Percentiles rank a stretch among this genome's conserved stretches.
Conservation (phyloP, 2,329 filamentous ascomycete species). For the Fusarium verrucosum region DNA sequence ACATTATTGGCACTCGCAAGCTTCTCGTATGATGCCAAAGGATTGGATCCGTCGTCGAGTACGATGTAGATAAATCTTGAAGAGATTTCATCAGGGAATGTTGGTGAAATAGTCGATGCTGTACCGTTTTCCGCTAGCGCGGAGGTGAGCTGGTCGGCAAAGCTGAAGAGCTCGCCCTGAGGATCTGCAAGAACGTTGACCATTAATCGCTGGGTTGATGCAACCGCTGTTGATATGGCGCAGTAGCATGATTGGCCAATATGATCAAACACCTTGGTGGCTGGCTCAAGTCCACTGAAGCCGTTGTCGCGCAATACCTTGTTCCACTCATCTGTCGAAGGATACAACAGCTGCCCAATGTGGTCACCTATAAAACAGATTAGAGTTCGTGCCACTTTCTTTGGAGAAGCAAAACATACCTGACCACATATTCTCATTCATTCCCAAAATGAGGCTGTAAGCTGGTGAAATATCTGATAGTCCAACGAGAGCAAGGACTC, state of each 20-base stretch:
- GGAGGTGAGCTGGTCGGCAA: constrained; percentile 6
- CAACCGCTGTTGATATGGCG: not conserved
- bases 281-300: constrained; percentile 21
- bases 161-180: not conserved
- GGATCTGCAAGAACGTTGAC: not conserved
- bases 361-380: not conserved
- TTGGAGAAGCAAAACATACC: not conserved
- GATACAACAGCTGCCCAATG: not conserved
- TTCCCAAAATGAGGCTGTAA: constrained; percentile 15
- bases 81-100: rapidly evolving
- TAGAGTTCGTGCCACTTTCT: rapidly evolving
- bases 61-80: constrained; percentile 6
- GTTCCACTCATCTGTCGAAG: constrained; percentile 5
- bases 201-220: not conserved
- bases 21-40: rapidly evolving
- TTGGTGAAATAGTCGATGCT: not conserved
- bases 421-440: constrained; percentile 23
- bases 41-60: not conserved
- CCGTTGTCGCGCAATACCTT: not conserved
- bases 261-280: constrained; percentile 17
- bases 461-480: constrained; percentile 18
- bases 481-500: not conserved
- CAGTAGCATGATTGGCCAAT: constrained; percentile 23
- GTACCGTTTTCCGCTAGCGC: not conserved
- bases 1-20: not conserved